A percentile compares a stretch with the other conserved stretches of the same genome.
These are phyloP conservation scores for Mortierella sp. DNA, from an alignment of 371 early-diverging fungal genomes.

Conservation along the genomic window DNA sequence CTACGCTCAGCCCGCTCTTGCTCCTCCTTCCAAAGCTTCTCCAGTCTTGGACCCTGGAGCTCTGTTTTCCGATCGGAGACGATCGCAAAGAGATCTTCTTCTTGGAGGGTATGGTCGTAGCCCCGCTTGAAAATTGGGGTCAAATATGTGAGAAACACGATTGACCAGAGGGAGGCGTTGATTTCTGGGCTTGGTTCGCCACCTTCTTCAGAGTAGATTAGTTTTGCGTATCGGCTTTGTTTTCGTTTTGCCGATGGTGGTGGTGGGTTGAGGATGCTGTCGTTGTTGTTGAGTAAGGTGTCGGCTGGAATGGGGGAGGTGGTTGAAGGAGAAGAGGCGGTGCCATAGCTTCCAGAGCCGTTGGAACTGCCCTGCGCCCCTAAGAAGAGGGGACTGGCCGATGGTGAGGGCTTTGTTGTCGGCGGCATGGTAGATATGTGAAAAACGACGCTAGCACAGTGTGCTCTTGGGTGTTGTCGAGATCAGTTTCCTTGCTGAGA, in stretches of 20 bases:
- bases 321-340: neutral
- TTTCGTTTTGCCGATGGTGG: neutral
- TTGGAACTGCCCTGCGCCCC: neutral
- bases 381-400: neutral
- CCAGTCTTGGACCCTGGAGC: constrained; percentile 24
- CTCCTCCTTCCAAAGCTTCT: constrained; percentile 34
- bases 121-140: constrained; percentile 52
- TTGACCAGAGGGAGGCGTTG: constrained; percentile 36
- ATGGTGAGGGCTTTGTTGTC: neutral
- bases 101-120: constrained; percentile 56
- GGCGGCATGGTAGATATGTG: neutral
- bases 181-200: constrained; percentile 36
- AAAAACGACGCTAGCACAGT: neutral
- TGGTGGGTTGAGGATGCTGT: neutral
- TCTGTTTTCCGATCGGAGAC: constrained; percentile 34
- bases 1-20: constrained; percentile 5
- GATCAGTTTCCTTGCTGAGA: neutral
- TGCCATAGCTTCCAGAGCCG: neutral
- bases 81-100: constrained; percentile 55
- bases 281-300: neutral
- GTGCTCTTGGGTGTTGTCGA: neutral
- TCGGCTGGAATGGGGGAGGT: neutral
- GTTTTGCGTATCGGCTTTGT: neutral
- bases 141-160: constrained; percentile 44
- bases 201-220: neutral